phyloP scores from a whole-genome alignment of 495 filamentous ascomycete genomes.

The Tuber umbilicatum region DNA sequence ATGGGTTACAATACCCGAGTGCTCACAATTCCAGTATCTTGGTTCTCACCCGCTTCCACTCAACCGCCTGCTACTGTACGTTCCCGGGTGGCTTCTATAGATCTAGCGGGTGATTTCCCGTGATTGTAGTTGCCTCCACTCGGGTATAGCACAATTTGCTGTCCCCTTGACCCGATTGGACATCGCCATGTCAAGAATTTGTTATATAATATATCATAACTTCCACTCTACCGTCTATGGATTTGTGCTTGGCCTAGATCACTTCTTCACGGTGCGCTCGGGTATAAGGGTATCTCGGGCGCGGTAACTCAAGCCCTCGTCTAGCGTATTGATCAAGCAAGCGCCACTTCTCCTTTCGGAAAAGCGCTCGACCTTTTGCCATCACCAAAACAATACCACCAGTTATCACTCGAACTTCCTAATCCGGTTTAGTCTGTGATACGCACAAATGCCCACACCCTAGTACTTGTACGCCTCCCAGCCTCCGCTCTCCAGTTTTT shows the following conservation, averaged over 20 bases:
- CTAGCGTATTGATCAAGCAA: no score
- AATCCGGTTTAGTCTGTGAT: no score
- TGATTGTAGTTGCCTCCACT: neutral
- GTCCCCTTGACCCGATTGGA: neutral
- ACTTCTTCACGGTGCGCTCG: constrained; percentile 56
- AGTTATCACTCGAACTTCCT: no score
- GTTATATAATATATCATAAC: neutral
- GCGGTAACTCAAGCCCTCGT: no score
- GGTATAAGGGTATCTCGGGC: no score
- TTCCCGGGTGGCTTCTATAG: neutral
- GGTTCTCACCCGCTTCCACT: neutral
- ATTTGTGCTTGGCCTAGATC: constrained; percentile 11
- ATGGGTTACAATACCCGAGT: neutral
- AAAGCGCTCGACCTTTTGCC: no score
- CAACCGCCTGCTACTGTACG: neutral
- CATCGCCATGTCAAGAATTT: neutral
- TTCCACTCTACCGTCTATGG: constrained; percentile 8
- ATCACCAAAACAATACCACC: no score
- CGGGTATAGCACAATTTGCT: neutral
- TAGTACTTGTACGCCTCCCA: constrained; percentile 72
- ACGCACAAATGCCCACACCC: no score
- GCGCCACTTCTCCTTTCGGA: no score
- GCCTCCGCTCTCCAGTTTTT: constrained; percentile 59
- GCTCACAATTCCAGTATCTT: constrained; percentile 5
- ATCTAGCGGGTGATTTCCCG: neutral